Evolutionary conservation across 306 rosid genomes (phyloP), one percentile per base, ranked within the genome.

Genomic region (Abrus precatorius): DNA sequence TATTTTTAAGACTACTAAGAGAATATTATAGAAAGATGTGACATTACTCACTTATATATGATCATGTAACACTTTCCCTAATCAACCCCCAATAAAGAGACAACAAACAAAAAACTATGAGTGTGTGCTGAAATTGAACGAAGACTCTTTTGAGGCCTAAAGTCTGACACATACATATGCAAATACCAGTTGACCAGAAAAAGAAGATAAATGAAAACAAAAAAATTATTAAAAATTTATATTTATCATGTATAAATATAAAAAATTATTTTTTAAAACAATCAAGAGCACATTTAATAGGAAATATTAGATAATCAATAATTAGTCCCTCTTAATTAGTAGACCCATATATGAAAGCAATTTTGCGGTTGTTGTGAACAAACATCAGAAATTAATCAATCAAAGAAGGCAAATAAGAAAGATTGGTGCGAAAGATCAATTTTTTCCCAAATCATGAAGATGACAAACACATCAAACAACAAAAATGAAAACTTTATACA

Each of bases 101-200:
- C 3, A 1, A 45, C 5, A 48, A 69, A 48, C 11, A 36, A 14
- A 9, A 71, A 40, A 6, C 8, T 30, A 44, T 11, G 41, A 47
- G 52, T 11, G 41, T 11, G 27, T 8, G 30, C 33, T 77, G 75
- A 71, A 60, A 65, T 69, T 72, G 72, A 61, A 80, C 33, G 30
- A 52, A 54, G 29, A 70, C 40, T 40, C 14, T 5, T 52, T 72
- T 10, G 8, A 3, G 50, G 52, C 77, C 59, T 50, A 72, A 36
- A 12, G 14, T 10, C 67, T 9, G 3, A 32, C 34, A 47, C 4
- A 36, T 36, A 32, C 34, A 47, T 36, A 36, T 36, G 40, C 40
- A 36, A 36, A 2, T 36, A 36, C 40, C 40, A 36, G 0, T 2
- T 4, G 20, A 2, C 4, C 4, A 36, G 4, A 9, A 8, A 57